A percentile compares a stretch with the other conserved stretches of the same genome.
phyloP scores from a whole-genome alignment of 176 grass and related monocot species.

The Carex pumila region DNA sequence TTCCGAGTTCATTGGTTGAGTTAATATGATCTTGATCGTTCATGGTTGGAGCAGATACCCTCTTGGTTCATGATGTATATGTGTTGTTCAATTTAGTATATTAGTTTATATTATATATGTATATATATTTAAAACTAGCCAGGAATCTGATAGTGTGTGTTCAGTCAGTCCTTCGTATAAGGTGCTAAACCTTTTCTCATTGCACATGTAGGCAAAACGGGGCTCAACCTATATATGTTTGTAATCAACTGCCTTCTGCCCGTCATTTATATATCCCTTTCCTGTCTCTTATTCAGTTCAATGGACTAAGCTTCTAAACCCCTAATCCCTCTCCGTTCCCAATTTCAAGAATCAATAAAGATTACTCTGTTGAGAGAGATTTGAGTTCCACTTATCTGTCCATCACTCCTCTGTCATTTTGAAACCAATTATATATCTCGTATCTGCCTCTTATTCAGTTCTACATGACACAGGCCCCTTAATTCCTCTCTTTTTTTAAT shows the following conservation, averaged over 20 bases:
- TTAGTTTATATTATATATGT: not conserved
- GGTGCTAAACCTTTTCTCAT: not conserved
- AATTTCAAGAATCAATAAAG: not conserved
- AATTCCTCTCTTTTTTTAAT: not conserved
- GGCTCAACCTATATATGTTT: not conserved
- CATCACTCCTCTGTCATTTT: not conserved
- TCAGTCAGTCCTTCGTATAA: not conserved
- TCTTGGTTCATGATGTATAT: conserved; percentile 1
- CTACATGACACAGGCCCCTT: not conserved
- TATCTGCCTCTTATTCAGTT: not conserved
- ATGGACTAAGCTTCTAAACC: not conserved
- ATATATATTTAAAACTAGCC: not conserved
- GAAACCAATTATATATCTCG: not conserved
- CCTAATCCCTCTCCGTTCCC: not conserved
- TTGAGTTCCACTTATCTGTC: not conserved
- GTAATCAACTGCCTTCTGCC: not conserved
- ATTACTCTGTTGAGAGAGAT: not conserved
- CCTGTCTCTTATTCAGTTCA: not conserved
- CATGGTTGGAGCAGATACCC: not conserved
- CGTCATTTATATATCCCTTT: not conserved
- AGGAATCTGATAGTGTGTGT: not conserved
- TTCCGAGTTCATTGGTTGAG: not conserved
- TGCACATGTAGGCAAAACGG: not conserved
- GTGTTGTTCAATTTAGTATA: not conserved
- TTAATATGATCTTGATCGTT: not conserved